These are phyloP conservation scores for Obba rivulosa DNA, from an alignment of 768 basidiomycete species.

Conservation along the genomic window DNA sequence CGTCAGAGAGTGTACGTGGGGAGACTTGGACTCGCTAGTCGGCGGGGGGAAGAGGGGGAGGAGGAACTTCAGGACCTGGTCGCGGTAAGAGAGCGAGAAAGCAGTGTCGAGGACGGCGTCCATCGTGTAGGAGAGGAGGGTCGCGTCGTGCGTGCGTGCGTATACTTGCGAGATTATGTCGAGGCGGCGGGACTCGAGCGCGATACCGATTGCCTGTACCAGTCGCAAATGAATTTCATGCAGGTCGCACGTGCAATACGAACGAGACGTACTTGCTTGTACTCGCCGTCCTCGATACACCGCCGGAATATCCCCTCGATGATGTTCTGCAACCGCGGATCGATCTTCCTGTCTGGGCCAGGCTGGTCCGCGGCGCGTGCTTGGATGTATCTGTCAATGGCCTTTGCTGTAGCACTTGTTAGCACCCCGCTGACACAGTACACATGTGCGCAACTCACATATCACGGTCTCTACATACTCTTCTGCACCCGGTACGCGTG, in stretches of 20 bases:
- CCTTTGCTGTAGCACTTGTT: constrained; percentile 61
- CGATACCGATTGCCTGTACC: constrained; percentile 85
- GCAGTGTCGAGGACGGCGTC: constrained; percentile 87
- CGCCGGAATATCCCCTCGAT: constrained; percentile 87
- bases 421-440: background rate
- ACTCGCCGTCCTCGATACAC: constrained; percentile 86
- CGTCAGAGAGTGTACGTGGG: constrained; percentile 75
- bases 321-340: constrained; percentile 72
- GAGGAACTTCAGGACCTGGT: constrained; percentile 72
- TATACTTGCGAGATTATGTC: constrained; percentile 83
- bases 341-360: constrained; percentile 53
- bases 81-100: constrained; percentile 80
- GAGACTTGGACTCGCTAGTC: constrained; percentile 63
- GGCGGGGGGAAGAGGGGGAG: constrained; percentile 84
- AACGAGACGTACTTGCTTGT: constrained; percentile 63
- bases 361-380: constrained; percentile 54
- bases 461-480: constrained; percentile 95
- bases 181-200: constrained; percentile 83
- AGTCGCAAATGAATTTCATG: constrained; percentile 5
- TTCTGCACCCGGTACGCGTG: constrained; percentile 54
- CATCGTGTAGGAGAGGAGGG: constrained; percentile 85
- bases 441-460: constrained; percentile 51
- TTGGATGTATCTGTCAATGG: constrained; percentile 89
- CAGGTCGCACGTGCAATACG: background rate
- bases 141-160: constrained; percentile 64